phyloP scores from a whole-genome alignment of 1,139 yeast genomes.

The Yamadazyma aaseri region DNA sequence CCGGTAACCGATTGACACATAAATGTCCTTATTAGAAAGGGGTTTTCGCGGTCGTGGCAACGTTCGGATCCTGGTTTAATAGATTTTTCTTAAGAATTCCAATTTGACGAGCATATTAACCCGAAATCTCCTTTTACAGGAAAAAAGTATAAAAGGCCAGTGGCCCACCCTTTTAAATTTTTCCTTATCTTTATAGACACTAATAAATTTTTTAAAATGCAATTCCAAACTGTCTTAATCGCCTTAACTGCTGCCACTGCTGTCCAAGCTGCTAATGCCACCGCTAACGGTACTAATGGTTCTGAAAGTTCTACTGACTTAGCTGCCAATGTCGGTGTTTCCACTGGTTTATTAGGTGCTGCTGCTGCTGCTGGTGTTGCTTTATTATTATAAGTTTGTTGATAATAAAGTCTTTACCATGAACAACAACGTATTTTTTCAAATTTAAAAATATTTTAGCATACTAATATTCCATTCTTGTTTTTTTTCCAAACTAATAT shows the following conservation, averaged over 20 bases:
- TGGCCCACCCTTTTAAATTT: conserved; percentile 8
- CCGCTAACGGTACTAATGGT: conserved; percentile 29
- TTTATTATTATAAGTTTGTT: conserved; percentile 31
- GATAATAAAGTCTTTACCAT: too few species aligned
- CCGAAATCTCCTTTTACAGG: conserved; percentile 1
- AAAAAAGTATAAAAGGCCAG: conserved; percentile 12
- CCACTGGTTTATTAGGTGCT: conserved; percentile 26
- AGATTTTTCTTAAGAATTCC: conserved; percentile 1
- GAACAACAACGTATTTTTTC: not conserved
- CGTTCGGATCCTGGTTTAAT: not conserved
- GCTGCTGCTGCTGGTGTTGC: conserved; percentile 44
- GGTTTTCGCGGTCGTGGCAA: not conserved
- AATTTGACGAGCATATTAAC: not conserved
- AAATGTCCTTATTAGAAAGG: too few species aligned
- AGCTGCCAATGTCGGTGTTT: conserved; percentile 25
- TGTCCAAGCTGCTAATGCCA: conserved; percentile 37
- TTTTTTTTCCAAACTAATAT: not conserved
- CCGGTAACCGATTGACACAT: too few species aligned
- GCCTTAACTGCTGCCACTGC: conserved; percentile 44
- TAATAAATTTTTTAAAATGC: conserved; percentile 25
- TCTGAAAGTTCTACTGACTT: conserved; percentile 19
- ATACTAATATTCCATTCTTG: conserved; percentile 1
- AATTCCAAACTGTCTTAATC: conserved; percentile 41
- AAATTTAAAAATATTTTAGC: not conserved
- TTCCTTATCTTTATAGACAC: conserved; percentile 8